Percentiles rank a stretch among this genome's conserved stretches.
Conservation (phyloP, 371 early-diverging fungal genomes). For the Syncephalis fuscata region DNA sequence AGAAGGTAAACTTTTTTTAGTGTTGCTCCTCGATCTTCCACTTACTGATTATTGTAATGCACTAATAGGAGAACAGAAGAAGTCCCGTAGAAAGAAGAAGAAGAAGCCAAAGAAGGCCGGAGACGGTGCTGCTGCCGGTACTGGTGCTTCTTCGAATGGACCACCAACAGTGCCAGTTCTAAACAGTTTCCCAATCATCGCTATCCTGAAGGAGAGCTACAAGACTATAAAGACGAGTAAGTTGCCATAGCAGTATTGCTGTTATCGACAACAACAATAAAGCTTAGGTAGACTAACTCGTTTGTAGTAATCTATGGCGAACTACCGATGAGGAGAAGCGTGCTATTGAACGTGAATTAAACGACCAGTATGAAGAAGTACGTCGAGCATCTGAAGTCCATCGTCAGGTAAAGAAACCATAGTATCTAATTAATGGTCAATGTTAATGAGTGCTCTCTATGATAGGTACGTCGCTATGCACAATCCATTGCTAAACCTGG, state of each 20-base stretch:
- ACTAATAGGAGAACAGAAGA: no score
- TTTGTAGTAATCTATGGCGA: slow-evolving; percentile 45
- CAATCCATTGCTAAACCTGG: slow-evolving; percentile 86
- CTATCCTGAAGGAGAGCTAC: slow-evolving; percentile 55
- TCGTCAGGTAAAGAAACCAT: slow-evolving; percentile 36
- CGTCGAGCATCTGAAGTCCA: slow-evolving; percentile 89
- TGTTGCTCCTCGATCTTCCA: no score
- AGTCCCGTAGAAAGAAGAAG: slow-evolving; percentile 6
- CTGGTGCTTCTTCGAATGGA: slow-evolving; percentile 10
- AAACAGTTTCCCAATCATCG: slow-evolving; percentile 43
- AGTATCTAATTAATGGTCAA: slow-evolving; percentile 5
- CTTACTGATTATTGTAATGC: no score
- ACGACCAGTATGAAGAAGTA: slow-evolving; percentile 60
- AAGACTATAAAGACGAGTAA: slow-evolving; percentile 63
- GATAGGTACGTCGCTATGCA: slow-evolving; percentile 63
- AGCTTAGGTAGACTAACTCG: no score
- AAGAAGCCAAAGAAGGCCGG: slow-evolving; percentile 7
- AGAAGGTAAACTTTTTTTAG: no score
- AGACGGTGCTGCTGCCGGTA: not conserved
- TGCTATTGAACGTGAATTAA: slow-evolving; percentile 36
- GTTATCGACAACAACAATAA: no score
- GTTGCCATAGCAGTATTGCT: slow-evolving; percentile 4
- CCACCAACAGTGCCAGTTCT: slow-evolving; percentile 66
- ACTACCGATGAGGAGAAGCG: slow-evolving; percentile 70
- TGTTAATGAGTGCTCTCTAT: slow-evolving; percentile 23